Conservation (phyloP, 2,329 filamentous ascomycete species). For the Colletotrichum sp. region DNA sequence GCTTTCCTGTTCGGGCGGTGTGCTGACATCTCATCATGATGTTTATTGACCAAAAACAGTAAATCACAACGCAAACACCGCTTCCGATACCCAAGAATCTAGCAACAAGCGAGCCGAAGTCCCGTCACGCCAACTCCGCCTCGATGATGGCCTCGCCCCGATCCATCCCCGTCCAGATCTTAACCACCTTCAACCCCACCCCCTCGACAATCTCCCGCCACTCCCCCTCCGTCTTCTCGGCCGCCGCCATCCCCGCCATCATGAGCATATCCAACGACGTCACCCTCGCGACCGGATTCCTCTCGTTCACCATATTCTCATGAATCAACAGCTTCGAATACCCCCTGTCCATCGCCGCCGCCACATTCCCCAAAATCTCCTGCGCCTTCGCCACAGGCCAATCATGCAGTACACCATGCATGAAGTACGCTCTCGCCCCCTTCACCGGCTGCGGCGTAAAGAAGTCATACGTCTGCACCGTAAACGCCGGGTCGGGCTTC, state of each 20-base stretch:
- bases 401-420: constrained; percentile 29
- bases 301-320: constrained; percentile 36
- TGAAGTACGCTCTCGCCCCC: constrained; percentile 37
- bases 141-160: constrained; percentile 35
- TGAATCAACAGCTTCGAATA: constrained; percentile 43
- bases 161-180: constrained; percentile 32
- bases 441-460: constrained; percentile 43
- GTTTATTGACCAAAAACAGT: neutral
- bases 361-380: constrained; percentile 19
- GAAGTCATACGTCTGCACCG: constrained; percentile 37
- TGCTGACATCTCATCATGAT: neutral
- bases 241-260: constrained; percentile 33
- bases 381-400: constrained; percentile 25
- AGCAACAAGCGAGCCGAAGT: neutral
- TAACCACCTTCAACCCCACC: constrained; percentile 30
- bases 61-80: neutral
- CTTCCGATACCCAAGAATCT: neutral
- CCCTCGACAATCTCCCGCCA: constrained; percentile 30
- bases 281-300: constrained; percentile 30
- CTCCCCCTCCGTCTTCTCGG: constrained; percentile 35
- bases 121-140: constrained; percentile 21
- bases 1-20: neutral
- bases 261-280: constrained; percentile 38
- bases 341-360: constrained; percentile 25
- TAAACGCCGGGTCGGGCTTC: constrained; percentile 27